Conservation (phyloP, 202 grass and related monocot genomes). For the Sporobolus alterniflorus region DNA sequence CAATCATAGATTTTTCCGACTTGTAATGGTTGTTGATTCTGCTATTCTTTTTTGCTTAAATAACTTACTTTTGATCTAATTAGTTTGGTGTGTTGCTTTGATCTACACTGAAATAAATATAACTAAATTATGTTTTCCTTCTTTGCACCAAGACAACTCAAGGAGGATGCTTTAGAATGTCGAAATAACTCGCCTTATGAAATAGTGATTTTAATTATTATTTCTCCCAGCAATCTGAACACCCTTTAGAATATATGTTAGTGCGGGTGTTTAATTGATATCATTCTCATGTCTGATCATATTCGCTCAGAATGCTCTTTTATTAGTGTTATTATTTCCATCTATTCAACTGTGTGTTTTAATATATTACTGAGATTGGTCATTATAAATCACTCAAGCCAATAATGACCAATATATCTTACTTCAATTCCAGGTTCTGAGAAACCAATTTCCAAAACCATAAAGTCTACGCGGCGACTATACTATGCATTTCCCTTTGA, state of each 20-base stretch:
- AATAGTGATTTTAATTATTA: background rate
- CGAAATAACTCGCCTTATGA: background rate
- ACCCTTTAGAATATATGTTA: background rate
- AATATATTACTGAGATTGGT: slow-evolving; percentile 8
- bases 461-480: slow-evolving; percentile 57
- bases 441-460: slow-evolving; percentile 52
- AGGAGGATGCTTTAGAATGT: too few relatives aligned
- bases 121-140: background rate
- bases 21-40: background rate
- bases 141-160: too few relatives aligned
- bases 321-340: slow-evolving; percentile 25
- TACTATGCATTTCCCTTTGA: slow-evolving; percentile 74
- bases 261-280: background rate
- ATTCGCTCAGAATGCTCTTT: slow-evolving; percentile 25
- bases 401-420: slow-evolving; percentile 11
- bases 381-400: background rate
- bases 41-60: background rate
- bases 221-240: slow-evolving; percentile 3
- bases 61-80: background rate
- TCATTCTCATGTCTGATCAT: slow-evolving; percentile 5
- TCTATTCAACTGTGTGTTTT: slow-evolving; percentile 6
- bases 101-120: background rate
- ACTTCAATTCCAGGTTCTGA: slow-evolving; percentile 57
- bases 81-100: background rate
- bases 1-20: background rate